These are phyloP conservation scores for Adansonia rubrostipa DNA, from an alignment of 441 rosid species.

Conservation along the genomic window DNA sequence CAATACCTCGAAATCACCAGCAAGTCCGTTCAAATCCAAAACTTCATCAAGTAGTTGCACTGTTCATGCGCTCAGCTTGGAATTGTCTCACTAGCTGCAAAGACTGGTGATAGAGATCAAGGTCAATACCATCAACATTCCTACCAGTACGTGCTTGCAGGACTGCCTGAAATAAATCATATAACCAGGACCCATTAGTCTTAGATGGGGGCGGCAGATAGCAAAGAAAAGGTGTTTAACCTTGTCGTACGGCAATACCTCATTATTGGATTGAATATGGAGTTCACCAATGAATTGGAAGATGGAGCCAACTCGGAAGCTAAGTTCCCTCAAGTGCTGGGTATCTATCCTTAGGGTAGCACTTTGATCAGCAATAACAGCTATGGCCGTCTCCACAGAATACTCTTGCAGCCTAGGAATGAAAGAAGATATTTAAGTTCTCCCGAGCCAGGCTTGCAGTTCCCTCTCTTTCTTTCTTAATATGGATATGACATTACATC, in stretches of 20 bases:
- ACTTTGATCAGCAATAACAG: constrained; percentile 59
- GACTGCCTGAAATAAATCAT: constrained; percentile 45
- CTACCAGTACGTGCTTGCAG: constrained; percentile 71
- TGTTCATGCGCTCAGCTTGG: constrained; percentile 39
- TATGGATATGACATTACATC: constrained; percentile 17
- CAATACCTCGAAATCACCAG: constrained; percentile 6
- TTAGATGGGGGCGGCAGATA: neutral
- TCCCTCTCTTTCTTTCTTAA: constrained; percentile 11
- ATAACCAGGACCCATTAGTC: neutral
- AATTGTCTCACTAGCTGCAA: constrained; percentile 56
- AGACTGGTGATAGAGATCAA: constrained; percentile 61
- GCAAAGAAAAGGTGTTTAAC: neutral
- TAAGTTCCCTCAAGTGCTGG: constrained; percentile 70
- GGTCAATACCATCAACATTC: constrained; percentile 76
- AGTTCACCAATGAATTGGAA: constrained; percentile 95
- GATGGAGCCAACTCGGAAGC: constrained; percentile 64
- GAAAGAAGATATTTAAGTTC: constrained; percentile 12
- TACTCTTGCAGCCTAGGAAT: constrained; percentile 62
- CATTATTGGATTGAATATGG: constrained; percentile 44
- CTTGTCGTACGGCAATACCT: constrained; percentile 36
- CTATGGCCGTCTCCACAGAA: constrained; percentile 58
- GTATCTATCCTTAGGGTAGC: constrained; percentile 60
- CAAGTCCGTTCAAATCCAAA: neutral
- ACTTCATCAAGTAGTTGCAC: constrained; percentile 24
- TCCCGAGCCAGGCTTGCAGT: neutral